A percentile compares a stretch with the other conserved stretches of the same genome.
Evolutionary conservation across 805 yeast species (phyloP).

Genomic region (Kazachstania psychrophila): DNA sequence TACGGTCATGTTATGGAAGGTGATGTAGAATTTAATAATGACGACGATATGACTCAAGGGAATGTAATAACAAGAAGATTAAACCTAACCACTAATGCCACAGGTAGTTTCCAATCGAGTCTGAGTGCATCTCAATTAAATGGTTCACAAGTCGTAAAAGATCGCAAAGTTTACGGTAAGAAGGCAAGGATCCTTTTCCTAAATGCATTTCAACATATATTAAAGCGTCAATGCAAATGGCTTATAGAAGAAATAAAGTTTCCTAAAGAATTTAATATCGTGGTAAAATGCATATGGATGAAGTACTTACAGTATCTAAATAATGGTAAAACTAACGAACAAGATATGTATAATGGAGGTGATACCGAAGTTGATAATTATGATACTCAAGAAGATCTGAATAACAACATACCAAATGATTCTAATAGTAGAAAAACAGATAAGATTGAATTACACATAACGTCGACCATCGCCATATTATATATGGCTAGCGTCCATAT

Average conservation of each 20-base stretch:
- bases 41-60: slow-evolving; percentile 47
- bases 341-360: neutral
- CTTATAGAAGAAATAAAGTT: slow-evolving; percentile 29
- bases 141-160: slow-evolving; percentile 9
- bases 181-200: slow-evolving; percentile 38
- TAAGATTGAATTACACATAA: slow-evolving; percentile 14
- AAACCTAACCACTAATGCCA: slow-evolving; percentile 39
- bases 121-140: slow-evolving; percentile 24
- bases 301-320: slow-evolving; percentile 15
- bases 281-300: slow-evolving; percentile 35
- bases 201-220: slow-evolving; percentile 41
- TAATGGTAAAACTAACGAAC: neutral
- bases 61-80: slow-evolving; percentile 47
- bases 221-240: slow-evolving; percentile 40
- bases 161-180: slow-evolving; percentile 37
- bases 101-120: slow-evolving; percentile 32
- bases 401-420: slow-evolving; percentile 4
- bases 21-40: slow-evolving; percentile 69
- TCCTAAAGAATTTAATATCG: slow-evolving; percentile 25
- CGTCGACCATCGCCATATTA: slow-evolving; percentile 32
- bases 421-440: slow-evolving; percentile 1
- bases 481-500: slow-evolving; percentile 44
- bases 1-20: slow-evolving; percentile 86
- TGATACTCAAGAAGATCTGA: slow-evolving; percentile 4
- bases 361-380: slow-evolving; percentile 1